Conservation (phyloP, 345 rosid species). For the Linum tenue region DNA sequence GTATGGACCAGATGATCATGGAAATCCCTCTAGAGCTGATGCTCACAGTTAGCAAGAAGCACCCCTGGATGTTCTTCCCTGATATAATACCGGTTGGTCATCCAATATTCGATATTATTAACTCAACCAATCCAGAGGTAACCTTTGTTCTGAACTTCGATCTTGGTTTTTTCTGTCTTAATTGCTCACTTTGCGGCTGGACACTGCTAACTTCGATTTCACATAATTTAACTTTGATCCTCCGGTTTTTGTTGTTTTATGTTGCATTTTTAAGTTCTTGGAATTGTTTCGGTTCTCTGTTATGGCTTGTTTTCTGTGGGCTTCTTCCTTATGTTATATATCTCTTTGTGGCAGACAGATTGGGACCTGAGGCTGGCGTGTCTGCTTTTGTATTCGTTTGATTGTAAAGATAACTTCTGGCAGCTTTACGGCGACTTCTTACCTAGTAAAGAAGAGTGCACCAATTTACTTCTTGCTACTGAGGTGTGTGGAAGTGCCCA, state of each 20-base stretch:
- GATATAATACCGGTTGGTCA: slow-evolving; percentile 84
- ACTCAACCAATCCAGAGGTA: slow-evolving; percentile 89
- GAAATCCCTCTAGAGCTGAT: slow-evolving; percentile 90
- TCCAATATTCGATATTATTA: slow-evolving; percentile 85
- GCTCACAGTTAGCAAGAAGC: slow-evolving; percentile 77
- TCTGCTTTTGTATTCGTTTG: slow-evolving; percentile 76
- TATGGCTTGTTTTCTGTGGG: not conserved
- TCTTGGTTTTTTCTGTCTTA: not conserved
- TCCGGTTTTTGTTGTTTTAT: not conserved
- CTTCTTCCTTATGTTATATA: slow-evolving; percentile 3
- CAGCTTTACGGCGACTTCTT: slow-evolving; percentile 81
- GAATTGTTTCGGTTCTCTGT: slow-evolving; percentile 4
- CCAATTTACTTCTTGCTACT: slow-evolving; percentile 86
- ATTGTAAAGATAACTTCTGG: slow-evolving; percentile 74
- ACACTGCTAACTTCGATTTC: not conserved
- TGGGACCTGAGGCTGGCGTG: slow-evolving; percentile 96
- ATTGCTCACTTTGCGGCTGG: not conserved
- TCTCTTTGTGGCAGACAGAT: slow-evolving; percentile 54
- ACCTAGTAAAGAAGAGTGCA: slow-evolving; percentile 75
- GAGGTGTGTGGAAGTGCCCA: slow-evolving; percentile 38
- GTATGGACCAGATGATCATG: slow-evolving; percentile 59
- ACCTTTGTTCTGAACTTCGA: not conserved
- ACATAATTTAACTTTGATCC: too few relatives aligned
- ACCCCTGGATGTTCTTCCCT: slow-evolving; percentile 97
- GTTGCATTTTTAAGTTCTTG: slow-evolving; percentile 6